These are phyloP conservation scores for Aspergillus melleus DNA, from an alignment of 2,329 filamentous ascomycete species.

Conservation along the genomic window DNA sequence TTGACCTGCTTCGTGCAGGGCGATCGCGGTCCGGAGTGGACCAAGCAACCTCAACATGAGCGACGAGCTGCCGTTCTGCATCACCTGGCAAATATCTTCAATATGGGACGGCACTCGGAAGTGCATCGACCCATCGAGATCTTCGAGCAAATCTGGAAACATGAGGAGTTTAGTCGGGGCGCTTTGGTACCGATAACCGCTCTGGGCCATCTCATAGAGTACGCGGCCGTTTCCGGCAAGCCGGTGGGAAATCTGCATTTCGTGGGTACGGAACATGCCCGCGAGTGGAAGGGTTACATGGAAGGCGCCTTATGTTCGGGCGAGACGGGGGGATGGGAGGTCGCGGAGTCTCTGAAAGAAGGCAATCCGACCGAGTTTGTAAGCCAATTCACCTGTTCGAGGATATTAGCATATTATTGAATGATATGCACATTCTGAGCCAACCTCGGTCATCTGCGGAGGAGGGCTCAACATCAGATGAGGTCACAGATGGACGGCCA, in stretches of 20 bases:
- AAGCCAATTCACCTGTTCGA: no score
- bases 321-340: conserved; percentile 45
- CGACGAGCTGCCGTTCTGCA: conserved; percentile 22
- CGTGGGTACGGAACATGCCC: conserved; percentile 55
- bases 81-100: conserved; percentile 34
- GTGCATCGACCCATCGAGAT: conserved; percentile 41
- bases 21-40: conserved; percentile 37
- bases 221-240: conserved; percentile 23
- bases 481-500: no score
- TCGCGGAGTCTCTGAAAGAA: conserved; percentile 20
- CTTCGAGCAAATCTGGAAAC: conserved; percentile 22
- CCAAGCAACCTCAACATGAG: conserved; percentile 24
- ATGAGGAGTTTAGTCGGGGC: conserved; percentile 27
- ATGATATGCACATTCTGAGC: background rate
- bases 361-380: no score
- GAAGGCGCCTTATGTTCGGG: conserved; percentile 56
- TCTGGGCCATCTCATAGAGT: conserved; percentile 19
- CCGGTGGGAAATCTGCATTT: conserved; percentile 50
- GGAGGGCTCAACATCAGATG: no score
- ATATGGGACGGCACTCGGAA: conserved; percentile 22
- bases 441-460: background rate
- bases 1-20: conserved; percentile 46
- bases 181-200: conserved; percentile 38
- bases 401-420: no score
- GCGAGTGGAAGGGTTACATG: conserved; percentile 60